Base-by-base conservation (phyloP, 169 alveolate species). In the Neospora caninum region DNA sequence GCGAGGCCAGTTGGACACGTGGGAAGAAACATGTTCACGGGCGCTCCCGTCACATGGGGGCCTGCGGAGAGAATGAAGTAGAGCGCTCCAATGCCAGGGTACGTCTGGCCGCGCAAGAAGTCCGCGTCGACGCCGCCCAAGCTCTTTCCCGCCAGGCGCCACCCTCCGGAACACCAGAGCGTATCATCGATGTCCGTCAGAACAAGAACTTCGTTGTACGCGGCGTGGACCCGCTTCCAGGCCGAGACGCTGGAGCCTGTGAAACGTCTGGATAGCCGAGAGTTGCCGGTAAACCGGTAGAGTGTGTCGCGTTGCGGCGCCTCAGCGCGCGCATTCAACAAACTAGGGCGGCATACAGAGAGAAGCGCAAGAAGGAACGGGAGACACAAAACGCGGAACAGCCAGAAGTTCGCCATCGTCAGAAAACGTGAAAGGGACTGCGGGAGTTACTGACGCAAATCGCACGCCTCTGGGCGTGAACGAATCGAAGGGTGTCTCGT, bases 141-240 rank as follows among this genome's bases (percentile, higher is more conserved):
- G 70, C 78, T 82, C 38, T 93, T 86, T 1, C 93, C 93, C 45
- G 45, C 88, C 42, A 87, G 88, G 13, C 88, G 58, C 93, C 80
- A 64, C 39, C 80, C 67, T n/a, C 95, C 95, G 49, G 95, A 93
- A 27, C 78, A 69, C 95, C 95, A 93, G 70, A 93, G 54, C n/a
- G 95, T 93, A 38, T 93, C 95, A 43, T 93, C 95, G 38, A 93
- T 64, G 69, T 93, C 95, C 10, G 95, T 86, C 49, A 93, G 82
- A 13, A 93, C 88, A 43, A 93, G 64, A 0, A 86, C 82, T 31
- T 49, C 80, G 58, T 87, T 45, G 41, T 45, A 86, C 64, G 67
- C 41, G 70, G 95, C 93, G 43, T 82, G 80, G 10, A 93, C 93
- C 38, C 95, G 92, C 45, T 67, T 82, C 89, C 89, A 82, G 34